Percentiles rank a stretch among this genome's conserved stretches.
phyloP scores from a whole-genome alignment of 2,329 filamentous ascomycete genomes.

The Cladophialophora carrionii region DNA sequence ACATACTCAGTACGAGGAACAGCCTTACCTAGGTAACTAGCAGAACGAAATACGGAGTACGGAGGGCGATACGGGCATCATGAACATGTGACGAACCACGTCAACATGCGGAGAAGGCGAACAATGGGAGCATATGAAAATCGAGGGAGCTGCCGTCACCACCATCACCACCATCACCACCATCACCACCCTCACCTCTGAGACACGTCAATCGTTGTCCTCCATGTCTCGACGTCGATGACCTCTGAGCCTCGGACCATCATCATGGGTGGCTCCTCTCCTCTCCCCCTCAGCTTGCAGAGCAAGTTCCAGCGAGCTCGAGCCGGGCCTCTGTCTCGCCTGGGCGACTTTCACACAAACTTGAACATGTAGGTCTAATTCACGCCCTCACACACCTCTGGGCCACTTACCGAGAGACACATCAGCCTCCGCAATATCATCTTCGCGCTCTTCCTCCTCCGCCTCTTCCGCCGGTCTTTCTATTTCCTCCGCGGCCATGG shows the following conservation, averaged over 20 bases:
- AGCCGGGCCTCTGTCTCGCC: slow-evolving; percentile 42
- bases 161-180: neutral
- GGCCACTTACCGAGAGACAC: neutral
- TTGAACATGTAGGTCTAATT: slow-evolving; percentile 49
- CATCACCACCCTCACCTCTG: neutral
- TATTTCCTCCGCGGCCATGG: slow-evolving; percentile 89
- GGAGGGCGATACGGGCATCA: too few relatives aligned
- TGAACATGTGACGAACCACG: neutral
- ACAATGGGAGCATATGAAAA: neutral
- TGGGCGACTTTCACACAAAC: slow-evolving; percentile 45
- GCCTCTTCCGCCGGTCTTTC: slow-evolving; percentile 77
- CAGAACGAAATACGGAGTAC: slow-evolving; percentile 28
- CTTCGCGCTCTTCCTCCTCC: slow-evolving; percentile 84
- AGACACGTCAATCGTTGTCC: slow-evolving; percentile 5
- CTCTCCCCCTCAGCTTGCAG: slow-evolving; percentile 50
- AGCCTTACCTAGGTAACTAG: neutral
- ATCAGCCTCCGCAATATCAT: slow-evolving; percentile 79
- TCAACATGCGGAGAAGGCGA: neutral
- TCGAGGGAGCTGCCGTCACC: neutral
- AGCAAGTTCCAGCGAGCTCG: slow-evolving; percentile 48
- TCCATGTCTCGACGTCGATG: slow-evolving; percentile 28
- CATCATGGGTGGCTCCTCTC: slow-evolving; percentile 46
- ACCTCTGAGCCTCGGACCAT: slow-evolving; percentile 20
- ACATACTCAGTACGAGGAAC: neutral
- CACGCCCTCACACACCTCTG: neutral